Conservation (phyloP, 805 yeast species). For the Isabelozyma gotoi region DNA sequence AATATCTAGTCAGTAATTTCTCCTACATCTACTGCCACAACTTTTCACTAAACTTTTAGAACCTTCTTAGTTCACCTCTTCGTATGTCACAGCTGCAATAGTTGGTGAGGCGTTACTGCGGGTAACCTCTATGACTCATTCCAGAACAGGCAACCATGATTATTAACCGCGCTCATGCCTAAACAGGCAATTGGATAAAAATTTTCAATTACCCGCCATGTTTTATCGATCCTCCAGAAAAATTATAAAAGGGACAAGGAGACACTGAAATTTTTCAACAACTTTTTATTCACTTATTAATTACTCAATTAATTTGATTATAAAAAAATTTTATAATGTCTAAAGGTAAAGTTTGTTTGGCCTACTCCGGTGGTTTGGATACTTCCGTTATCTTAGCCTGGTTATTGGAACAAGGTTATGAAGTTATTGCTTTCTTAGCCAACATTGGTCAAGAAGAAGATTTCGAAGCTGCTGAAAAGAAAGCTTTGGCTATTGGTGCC, state of each 20-base stretch:
- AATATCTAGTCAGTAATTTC: too few species aligned
- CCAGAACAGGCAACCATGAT: neutral
- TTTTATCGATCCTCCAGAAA: neutral
- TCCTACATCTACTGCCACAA: too few species aligned
- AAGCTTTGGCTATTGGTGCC: conserved; percentile 96
- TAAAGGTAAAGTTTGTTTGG: conserved; percentile 98
- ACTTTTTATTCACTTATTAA: neutral
- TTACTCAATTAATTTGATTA: neutral
- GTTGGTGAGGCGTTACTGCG: neutral
- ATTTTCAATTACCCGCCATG: neutral
- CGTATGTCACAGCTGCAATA: too few species aligned
- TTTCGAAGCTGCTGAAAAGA: conserved; percentile 93
- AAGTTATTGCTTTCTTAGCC: conserved; percentile 97
- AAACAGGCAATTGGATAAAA: neutral
- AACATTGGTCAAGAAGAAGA: conserved; percentile 99
- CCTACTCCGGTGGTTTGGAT: conserved; percentile 98
- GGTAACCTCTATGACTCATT: neutral
- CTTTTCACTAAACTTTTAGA: too few species aligned
- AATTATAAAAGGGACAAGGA: conserved; percentile 1
- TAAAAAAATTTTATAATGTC: conserved; percentile 56
- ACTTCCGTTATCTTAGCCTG: conserved; percentile 97
- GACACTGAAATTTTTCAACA: neutral
- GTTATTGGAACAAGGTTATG: conserved; percentile 97
- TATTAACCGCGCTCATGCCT: neutral
- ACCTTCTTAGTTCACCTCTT: conserved; percentile 2